Conservation (phyloP, 192 early-diverging fungal genomes). For the Backusella psychrophila region DNA sequence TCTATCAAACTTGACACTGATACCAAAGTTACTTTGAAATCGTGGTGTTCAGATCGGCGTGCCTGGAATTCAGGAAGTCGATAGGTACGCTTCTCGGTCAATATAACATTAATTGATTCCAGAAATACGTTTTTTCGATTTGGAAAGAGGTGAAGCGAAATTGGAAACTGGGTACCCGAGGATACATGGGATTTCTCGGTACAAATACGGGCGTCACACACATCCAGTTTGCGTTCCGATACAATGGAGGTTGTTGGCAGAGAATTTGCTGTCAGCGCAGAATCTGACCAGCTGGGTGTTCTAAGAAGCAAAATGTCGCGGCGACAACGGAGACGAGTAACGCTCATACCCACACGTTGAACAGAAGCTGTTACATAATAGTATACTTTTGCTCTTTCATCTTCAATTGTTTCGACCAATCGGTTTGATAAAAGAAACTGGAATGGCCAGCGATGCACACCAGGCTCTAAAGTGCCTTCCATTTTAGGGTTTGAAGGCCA, state of each 20-base stretch:
- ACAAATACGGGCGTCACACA: slow-evolving; percentile 18
- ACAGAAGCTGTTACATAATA: slow-evolving; percentile 27
- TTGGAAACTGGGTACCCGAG: slow-evolving; percentile 27
- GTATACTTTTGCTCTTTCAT: slow-evolving; percentile 28
- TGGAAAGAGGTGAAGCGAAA: slow-evolving; percentile 16
- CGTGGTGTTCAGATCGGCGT: slow-evolving; percentile 5
- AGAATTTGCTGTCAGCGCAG: slow-evolving; percentile 18
- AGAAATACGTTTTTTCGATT: slow-evolving; percentile 23
- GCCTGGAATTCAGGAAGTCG: slow-evolving; percentile 30
- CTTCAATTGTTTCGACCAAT: slow-evolving; percentile 32
- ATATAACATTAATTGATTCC: slow-evolving; percentile 24
- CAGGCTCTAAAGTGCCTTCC: neutral
- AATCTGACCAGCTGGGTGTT: slow-evolving; percentile 20
- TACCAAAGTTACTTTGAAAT: slow-evolving; percentile 5
- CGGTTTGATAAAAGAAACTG: slow-evolving; percentile 29
- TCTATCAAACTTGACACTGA: slow-evolving; percentile 8
- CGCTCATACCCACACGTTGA: slow-evolving; percentile 9
- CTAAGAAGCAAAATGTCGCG: slow-evolving; percentile 28
- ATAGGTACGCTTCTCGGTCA: slow-evolving; percentile 25
- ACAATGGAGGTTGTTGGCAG: slow-evolving; percentile 25
- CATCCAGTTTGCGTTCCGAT: slow-evolving; percentile 17
- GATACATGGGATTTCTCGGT: slow-evolving; percentile 26
- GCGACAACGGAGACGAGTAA: slow-evolving; percentile 11
- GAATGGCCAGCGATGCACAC: slow-evolving; percentile 30
- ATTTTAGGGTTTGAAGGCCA: neutral